Base-by-base conservation (phyloP, 768 basidiomycete species). In the Lanmaoa rubissima region DNA sequence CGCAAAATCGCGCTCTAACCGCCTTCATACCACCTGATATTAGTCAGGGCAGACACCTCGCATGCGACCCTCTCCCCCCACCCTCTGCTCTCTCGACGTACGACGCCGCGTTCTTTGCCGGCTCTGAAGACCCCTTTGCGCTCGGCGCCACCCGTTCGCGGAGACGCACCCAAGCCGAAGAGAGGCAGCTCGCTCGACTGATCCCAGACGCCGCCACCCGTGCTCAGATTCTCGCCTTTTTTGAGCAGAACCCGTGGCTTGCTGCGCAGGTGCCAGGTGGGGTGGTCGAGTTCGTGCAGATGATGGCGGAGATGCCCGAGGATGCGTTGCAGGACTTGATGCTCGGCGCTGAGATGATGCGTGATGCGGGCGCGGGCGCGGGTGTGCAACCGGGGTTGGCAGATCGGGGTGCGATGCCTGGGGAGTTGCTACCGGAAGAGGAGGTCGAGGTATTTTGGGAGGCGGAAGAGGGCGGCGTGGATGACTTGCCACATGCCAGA, bases 61-160 rank as follows among this genome's bases (percentile, higher is more conserved):
- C 87, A 10, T 97, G 88, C 62, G 96, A 98, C 66, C 94, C 95
- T 1, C 75, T 96, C 3, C 93, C 95, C 0, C 94, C 95, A 0
- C 74, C 73, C 7, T 79, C 80, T 1, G 73, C 80, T 2, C 65
- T 84, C 3, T 87, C 79, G 35, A 67, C 64, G 40, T 97, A 97
- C 72, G 79, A 93, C 59, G 74, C 79, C 4, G 70, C 69, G n/a
- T 97, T 94, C 73, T 95, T 98, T 75, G 74, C 71, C 16, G 82
- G 83, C 2, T 74, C 79, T 4, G 85, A 86, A 50, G 85, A 87
- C 60, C 53, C 76, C 16, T 76, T 81, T 48, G 67, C 75, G 19
- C 36, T 28, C 9, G 38, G 16, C 17, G 2, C 43, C 31, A 50
- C 65, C 44, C 70, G 72, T 41, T 57, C 70, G 41, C 72, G 78